Evolutionary conservation across 108 stramenopile species (phyloP).

Genomic region (Fragilaria crotonensis): DNA sequence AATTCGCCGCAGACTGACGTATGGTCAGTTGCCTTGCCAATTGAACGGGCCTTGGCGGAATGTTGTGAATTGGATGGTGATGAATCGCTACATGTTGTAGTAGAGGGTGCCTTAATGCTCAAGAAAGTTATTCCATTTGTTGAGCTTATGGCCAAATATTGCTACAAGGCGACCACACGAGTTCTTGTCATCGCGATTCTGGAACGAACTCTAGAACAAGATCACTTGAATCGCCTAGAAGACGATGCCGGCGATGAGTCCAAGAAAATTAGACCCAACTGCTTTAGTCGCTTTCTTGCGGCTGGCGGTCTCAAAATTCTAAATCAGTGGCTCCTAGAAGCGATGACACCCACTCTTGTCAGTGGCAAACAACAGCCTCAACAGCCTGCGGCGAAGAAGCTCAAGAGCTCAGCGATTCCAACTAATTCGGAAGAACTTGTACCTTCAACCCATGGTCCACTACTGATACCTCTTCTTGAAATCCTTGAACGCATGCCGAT

Average conservation of each 20-base stretch:
- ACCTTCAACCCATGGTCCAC: constrained; percentile 25
- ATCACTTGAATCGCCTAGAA: constrained; percentile 1
- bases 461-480: constrained; percentile 28
- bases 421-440: neutral
- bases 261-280: neutral
- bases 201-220: constrained; percentile 25
- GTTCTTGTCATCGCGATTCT: constrained; percentile 40
- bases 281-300: constrained; percentile 20
- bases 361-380: neutral
- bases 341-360: constrained; percentile 9
- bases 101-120: constrained; percentile 7
- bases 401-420: constrained; percentile 1
- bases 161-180: constrained; percentile 24
- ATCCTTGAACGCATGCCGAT: constrained; percentile 40
- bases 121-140: constrained; percentile 18
- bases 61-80: constrained; percentile 34
- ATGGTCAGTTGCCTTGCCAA: constrained; percentile 20
- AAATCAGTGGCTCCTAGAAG: constrained; percentile 43
- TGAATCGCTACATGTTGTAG: constrained; percentile 1
- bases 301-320: constrained; percentile 45
- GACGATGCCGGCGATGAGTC: neutral
- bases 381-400: neutral
- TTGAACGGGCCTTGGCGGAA: constrained; percentile 26
- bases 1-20: neutral
- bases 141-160: constrained; percentile 26